These are phyloP conservation scores for Berberis thunbergii DNA, from an alignment of 164 flowering plant genomes.

Conservation along the genomic window DNA sequence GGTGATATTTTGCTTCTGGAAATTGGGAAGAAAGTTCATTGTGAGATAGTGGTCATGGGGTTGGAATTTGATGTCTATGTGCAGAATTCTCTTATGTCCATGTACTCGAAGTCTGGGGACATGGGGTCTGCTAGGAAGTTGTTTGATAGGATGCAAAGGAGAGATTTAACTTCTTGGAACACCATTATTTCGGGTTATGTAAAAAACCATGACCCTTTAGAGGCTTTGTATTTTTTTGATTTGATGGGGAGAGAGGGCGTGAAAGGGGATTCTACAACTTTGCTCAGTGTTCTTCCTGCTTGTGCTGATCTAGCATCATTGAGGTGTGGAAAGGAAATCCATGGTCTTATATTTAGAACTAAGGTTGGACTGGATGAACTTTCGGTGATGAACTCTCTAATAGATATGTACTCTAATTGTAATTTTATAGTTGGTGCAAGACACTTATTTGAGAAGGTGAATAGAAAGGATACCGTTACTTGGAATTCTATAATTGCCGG, in stretches of 20 bases:
- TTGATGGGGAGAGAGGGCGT: conserved; percentile 17
- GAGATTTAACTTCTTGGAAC: conserved; percentile 48
- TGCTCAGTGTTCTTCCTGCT: conserved; percentile 29
- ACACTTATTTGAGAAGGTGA: conserved; percentile 16
- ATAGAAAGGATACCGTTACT: conserved; percentile 14
- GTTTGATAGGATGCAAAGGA: conserved; percentile 39
- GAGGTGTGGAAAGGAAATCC: conserved; percentile 28
- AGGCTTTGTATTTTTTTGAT: conserved; percentile 21
- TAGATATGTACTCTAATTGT: conserved; percentile 31
- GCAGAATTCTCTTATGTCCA: conserved; percentile 31
- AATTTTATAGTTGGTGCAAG: conserved; percentile 14
- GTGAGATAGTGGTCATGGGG: conserved; percentile 29
- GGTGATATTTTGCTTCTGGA: conserved; percentile 27
- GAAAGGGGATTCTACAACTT: conserved; percentile 22
- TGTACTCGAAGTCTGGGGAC: conserved; percentile 36
- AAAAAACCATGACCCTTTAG: conserved; percentile 22
- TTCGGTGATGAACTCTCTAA: conserved; percentile 29
- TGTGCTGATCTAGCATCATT: conserved; percentile 22
- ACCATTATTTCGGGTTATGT: conserved; percentile 33
- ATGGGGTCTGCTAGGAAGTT: conserved; percentile 20
- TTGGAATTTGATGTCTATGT: conserved; percentile 36
- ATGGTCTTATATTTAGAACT: conserved; percentile 27
- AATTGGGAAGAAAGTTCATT: conserved; percentile 31
- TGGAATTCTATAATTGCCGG: conserved; percentile 23
- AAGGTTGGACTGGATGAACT: conserved; percentile 6